phyloP scores from a whole-genome alignment of 495 filamentous ascomycete genomes.

The Recurvomyces mirabilis region DNA sequence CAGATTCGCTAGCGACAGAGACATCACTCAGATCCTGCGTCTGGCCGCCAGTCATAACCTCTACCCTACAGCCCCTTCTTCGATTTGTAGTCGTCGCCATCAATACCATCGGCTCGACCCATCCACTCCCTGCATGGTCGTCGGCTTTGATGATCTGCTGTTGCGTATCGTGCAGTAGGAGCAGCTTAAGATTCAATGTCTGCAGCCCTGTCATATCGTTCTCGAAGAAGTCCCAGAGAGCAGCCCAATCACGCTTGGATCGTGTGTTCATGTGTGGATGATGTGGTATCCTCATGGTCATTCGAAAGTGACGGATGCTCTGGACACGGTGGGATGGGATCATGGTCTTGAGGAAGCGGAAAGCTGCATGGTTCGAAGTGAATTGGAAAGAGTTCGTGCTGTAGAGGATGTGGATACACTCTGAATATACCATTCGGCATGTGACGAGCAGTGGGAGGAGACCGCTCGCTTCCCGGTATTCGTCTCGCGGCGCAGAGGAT shows the following conservation, averaged over 20 bases:
- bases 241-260: slow-evolving; percentile 14
- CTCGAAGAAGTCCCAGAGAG: slow-evolving; percentile 16
- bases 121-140: slow-evolving; percentile 10
- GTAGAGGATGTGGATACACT: slow-evolving; percentile 22
- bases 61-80: slow-evolving; percentile 11
- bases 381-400: slow-evolving; percentile 34
- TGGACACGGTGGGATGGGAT: slow-evolving; percentile 13
- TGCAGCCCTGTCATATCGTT: slow-evolving; percentile 12
- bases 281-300: slow-evolving; percentile 15
- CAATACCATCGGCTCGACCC: slow-evolving; percentile 15
- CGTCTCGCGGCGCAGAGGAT: slow-evolving; percentile 11
- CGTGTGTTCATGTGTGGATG: slow-evolving; percentile 15
- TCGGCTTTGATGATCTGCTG: slow-evolving; percentile 1
- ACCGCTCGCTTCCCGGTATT: slow-evolving; percentile 13
- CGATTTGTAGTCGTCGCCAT: slow-evolving; percentile 12
- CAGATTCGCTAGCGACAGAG: background rate
- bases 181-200: slow-evolving; percentile 6
- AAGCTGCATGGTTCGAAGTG: slow-evolving; percentile 13
- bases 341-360: slow-evolving; percentile 15
- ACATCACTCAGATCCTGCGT: slow-evolving; percentile 7
- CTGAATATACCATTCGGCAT: slow-evolving; percentile 26
- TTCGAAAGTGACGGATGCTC: slow-evolving; percentile 17
- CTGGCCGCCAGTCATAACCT: slow-evolving; percentile 13
- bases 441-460: slow-evolving; percentile 23
- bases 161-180: slow-evolving; percentile 7